phyloP scores from a whole-genome alignment of 495 filamentous ascomycete genomes.

The Trichoderma erinaceum region DNA sequence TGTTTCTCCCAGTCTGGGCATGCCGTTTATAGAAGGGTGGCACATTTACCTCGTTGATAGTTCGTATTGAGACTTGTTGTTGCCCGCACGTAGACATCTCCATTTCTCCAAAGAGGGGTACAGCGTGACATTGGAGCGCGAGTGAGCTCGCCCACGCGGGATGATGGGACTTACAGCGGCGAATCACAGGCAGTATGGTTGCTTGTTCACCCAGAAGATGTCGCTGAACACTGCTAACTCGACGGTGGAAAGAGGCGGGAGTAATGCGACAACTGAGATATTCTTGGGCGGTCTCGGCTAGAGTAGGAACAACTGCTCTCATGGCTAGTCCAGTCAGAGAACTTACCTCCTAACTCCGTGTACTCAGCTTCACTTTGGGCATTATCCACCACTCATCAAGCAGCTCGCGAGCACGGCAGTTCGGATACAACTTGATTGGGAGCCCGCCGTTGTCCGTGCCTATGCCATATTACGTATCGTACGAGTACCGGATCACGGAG shows the following conservation, averaged over 20 bases:
- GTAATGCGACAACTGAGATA: not conserved
- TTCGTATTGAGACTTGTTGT: not conserved
- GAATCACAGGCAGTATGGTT: not conserved
- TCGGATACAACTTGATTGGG: not conserved
- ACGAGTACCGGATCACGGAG: not conserved
- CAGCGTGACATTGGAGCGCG: not conserved
- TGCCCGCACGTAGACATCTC: not conserved
- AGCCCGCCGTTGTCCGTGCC: not conserved
- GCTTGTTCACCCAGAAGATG: not conserved
- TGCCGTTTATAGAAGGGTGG: not conserved
- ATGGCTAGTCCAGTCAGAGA: too few relatives aligned
- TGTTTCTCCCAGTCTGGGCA: too few relatives aligned
- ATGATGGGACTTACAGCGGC: not conserved
- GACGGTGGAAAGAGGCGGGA: not conserved
- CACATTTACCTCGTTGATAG: not conserved
- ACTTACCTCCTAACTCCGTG: too few relatives aligned
- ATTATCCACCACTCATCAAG: too few relatives aligned
- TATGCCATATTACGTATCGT: not conserved
- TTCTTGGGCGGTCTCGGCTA: not conserved
- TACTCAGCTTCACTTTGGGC: too few relatives aligned
- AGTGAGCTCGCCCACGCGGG: not conserved
- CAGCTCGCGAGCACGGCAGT: not conserved
- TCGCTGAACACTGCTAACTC: not conserved
- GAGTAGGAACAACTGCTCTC: not conserved
- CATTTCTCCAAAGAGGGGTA: not conserved